phyloP scores from a whole-genome alignment of 108 stramenopile species.

The Stephanodiscus triporus region DNA sequence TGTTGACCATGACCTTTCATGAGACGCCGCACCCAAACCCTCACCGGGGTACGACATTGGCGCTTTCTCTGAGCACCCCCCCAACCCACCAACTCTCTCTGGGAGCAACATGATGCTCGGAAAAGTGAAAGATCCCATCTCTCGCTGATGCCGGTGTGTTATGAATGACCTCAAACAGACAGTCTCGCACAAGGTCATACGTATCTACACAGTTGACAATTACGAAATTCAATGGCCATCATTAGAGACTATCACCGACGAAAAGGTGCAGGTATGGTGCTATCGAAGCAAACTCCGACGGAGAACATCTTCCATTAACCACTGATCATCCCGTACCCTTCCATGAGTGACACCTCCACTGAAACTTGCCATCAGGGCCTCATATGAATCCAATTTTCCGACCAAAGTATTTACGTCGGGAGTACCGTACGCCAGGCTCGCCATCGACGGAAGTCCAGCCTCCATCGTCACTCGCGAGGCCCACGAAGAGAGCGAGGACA shows the following conservation, averaged over 20 bases:
- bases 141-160: neutral
- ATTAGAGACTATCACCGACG: neutral
- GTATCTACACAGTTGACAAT: neutral
- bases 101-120: neutral
- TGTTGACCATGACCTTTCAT: conserved; percentile 15
- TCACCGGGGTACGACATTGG: conserved; percentile 40
- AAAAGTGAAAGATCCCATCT: neutral
- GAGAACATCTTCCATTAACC: conserved; percentile 32
- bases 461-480: conserved; percentile 22
- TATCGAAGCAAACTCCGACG: conserved; percentile 40
- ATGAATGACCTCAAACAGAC: neutral
- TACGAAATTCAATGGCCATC: neutral
- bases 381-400: conserved; percentile 36
- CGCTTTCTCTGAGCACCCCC: conserved; percentile 31
- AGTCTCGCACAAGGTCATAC: neutral
- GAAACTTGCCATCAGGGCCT: conserved; percentile 28
- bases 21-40: conserved; percentile 34
- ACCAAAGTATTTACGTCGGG: conserved; percentile 38
- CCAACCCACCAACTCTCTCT: neutral
- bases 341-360: conserved; percentile 2
- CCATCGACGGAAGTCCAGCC: conserved; percentile 47
- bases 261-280: neutral
- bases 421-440: conserved; percentile 54
- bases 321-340: conserved; percentile 6
- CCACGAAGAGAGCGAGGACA: conserved; percentile 31